A percentile compares a stretch with the other conserved stretches of the same genome.
Evolutionary conservation across 2,329 filamentous ascomycete genomes (phyloP).

Genomic region (Pseudonectria foliicola): DNA sequence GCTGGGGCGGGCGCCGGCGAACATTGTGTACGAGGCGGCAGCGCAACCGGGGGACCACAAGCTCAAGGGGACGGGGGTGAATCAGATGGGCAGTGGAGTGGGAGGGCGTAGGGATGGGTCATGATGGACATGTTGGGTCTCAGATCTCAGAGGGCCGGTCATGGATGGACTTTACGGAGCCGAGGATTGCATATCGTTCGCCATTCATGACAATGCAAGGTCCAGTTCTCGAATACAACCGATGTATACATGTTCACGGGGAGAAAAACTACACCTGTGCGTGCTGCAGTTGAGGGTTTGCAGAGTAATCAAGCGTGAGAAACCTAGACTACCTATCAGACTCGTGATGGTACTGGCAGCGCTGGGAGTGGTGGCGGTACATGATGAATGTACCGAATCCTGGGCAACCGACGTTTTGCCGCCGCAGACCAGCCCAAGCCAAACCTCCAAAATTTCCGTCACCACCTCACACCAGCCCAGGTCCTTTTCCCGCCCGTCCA

Average conservation of each 20-base stretch:
- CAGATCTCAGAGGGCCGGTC: too few relatives aligned
- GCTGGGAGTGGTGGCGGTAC: too few relatives aligned
- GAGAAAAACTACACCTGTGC: too few relatives aligned
- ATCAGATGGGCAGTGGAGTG: constrained; percentile 49
- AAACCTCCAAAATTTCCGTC: constrained; percentile 17
- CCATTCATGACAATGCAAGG: too few relatives aligned
- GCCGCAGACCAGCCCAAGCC: constrained; percentile 7
- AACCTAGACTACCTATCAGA: too few relatives aligned
- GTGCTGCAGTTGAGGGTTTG: too few relatives aligned
- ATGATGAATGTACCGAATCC: too few relatives aligned
- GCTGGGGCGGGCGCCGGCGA: constrained; percentile 62
- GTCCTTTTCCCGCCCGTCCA: constrained; percentile 4
- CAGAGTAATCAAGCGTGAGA: too few relatives aligned
- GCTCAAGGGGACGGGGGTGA: constrained; percentile 49
- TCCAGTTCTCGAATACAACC: too few relatives aligned
- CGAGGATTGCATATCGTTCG: too few relatives aligned
- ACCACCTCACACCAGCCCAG: constrained; percentile 4
- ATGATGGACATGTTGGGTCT: constrained; percentile 10
- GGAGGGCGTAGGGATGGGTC: constrained; percentile 34
- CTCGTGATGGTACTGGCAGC: too few relatives aligned
- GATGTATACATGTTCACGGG: too few relatives aligned
- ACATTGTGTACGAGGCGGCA: constrained; percentile 88
- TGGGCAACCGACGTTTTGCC: constrained; percentile 14
- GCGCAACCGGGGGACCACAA: constrained; percentile 86
- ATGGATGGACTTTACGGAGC: neutral